These are phyloP conservation scores for Typha latifolia DNA, from an alignment of 176 grass and related monocot genomes.

Conservation along the genomic window DNA sequence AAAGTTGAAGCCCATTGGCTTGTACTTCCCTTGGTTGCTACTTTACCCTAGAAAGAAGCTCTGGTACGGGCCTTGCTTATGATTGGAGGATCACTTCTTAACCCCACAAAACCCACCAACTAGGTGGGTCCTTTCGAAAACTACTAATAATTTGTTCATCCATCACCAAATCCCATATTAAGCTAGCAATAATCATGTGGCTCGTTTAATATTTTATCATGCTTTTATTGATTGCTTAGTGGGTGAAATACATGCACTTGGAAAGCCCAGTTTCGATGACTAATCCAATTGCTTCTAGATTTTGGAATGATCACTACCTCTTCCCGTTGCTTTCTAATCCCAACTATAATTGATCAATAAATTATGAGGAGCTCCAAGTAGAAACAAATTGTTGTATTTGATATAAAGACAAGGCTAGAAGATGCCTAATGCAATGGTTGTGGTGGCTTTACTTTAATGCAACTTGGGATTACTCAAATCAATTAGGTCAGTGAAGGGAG, in stretches of 20 bases:
- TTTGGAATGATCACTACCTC: too few relatives aligned
- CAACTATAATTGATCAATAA: constrained; percentile 10
- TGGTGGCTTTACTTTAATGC: background rate
- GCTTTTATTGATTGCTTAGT: constrained; percentile 4
- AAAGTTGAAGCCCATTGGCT: constrained; percentile 28
- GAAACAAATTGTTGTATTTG: background rate
- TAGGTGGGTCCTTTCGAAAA: constrained; percentile 12
- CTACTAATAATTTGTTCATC: constrained; percentile 7
- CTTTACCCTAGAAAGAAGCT: constrained; percentile 3
- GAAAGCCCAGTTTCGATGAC: constrained; percentile 9
- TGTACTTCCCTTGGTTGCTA: constrained; percentile 16
- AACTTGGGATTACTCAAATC: background rate
- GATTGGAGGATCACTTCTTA: constrained; percentile 26
- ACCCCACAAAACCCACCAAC: constrained; percentile 9
- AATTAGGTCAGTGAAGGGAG: background rate
- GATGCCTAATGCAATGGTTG: constrained; percentile 1
- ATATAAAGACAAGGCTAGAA: background rate
- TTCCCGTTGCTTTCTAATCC: too few relatives aligned
- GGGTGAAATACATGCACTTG: constrained; percentile 3
- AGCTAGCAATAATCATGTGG: constrained; percentile 25
- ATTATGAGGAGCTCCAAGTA: constrained; percentile 11
- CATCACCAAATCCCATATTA: constrained; percentile 30
- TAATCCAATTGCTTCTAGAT: background rate
- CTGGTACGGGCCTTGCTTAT: constrained; percentile 10
- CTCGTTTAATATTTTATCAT: constrained; percentile 13